phyloP scores from a whole-genome alignment of 2,329 filamentous ascomycete genomes.

The Gaeumannomyces tritici region DNA sequence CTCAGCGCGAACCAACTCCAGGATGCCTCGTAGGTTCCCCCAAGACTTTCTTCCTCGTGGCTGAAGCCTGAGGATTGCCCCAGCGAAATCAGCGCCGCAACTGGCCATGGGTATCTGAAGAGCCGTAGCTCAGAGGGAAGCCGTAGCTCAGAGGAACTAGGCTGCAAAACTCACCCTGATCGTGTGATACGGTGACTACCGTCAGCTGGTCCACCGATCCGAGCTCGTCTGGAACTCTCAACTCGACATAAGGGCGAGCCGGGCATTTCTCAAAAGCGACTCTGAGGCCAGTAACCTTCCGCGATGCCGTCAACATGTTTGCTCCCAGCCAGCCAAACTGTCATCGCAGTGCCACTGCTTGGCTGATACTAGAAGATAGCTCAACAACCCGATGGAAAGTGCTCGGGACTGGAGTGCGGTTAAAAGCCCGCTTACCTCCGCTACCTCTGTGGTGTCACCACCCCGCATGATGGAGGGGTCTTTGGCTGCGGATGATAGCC shows the following conservation, averaged over 20 bases:
- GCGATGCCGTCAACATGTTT: not conserved
- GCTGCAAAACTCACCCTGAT: not conserved
- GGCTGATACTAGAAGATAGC: too few species aligned
- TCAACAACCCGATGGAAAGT: too few species aligned
- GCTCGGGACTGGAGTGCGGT: too few species aligned
- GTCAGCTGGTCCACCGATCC: not conserved
- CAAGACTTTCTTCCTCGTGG: not conserved
- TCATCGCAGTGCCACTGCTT: too few species aligned
- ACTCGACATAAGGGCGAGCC: not conserved
- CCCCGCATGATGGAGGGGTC: too few species aligned
- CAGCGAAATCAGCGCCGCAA: not conserved
- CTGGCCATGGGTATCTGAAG: too few species aligned
- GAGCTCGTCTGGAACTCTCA: not conserved
- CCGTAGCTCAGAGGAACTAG: not conserved
- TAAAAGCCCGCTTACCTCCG: too few species aligned
- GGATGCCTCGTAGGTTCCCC: not conserved
- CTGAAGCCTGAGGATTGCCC: not conserved
- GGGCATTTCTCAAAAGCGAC: not conserved
- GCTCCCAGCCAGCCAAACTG: too few species aligned
- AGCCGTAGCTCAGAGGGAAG: not conserved
- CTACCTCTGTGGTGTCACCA: too few species aligned
- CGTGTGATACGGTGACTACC: not conserved
- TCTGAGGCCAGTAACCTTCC: not conserved
- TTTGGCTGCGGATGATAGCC: too few species aligned
- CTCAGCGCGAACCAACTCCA: conserved; percentile 1